Conservation (phyloP, 2,329 filamentous ascomycete species). For the Gaeumannomyces sp. region DNA sequence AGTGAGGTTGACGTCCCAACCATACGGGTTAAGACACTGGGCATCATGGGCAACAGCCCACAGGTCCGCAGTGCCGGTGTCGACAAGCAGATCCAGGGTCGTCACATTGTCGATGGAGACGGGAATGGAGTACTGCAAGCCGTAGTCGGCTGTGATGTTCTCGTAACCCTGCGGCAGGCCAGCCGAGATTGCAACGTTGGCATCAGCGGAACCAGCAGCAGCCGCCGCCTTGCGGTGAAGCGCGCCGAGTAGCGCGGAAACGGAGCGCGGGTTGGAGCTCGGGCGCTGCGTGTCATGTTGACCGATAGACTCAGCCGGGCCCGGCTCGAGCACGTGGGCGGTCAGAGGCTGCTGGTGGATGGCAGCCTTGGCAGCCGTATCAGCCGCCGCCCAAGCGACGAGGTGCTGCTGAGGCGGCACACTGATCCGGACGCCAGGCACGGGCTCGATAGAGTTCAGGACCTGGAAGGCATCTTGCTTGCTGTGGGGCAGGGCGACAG, state of each 20-base stretch:
- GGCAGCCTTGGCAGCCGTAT: neutral
- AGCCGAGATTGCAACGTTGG: neutral
- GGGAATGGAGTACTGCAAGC: constrained; percentile 26
- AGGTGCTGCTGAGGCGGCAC: neutral
- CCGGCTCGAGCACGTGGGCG: neutral
- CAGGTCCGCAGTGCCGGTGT: constrained; percentile 47
- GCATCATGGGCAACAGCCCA: constrained; percentile 39
- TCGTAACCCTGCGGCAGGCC: constrained; percentile 18
- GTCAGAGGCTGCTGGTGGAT: neutral
- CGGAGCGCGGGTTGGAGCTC: neutral
- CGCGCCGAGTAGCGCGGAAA: neutral
- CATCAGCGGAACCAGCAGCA: neutral
- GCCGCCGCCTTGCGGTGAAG: neutral
- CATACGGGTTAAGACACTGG: constrained; percentile 32
- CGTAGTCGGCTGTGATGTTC: constrained; percentile 27
- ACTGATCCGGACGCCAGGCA: neutral
- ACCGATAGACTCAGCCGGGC: too few relatives aligned
- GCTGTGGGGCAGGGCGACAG: neutral
- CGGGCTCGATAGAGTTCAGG: neutral
- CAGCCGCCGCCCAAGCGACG: neutral
- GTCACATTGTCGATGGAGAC: constrained; percentile 21
- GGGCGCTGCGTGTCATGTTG: neutral
- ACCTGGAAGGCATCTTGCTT: neutral
- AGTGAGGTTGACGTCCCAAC: constrained; percentile 22
- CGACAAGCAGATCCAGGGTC: constrained; percentile 31